These are phyloP conservation scores for Trichoderma gracile DNA, from an alignment of 2,329 filamentous ascomycete genomes.

Conservation along the genomic window DNA sequence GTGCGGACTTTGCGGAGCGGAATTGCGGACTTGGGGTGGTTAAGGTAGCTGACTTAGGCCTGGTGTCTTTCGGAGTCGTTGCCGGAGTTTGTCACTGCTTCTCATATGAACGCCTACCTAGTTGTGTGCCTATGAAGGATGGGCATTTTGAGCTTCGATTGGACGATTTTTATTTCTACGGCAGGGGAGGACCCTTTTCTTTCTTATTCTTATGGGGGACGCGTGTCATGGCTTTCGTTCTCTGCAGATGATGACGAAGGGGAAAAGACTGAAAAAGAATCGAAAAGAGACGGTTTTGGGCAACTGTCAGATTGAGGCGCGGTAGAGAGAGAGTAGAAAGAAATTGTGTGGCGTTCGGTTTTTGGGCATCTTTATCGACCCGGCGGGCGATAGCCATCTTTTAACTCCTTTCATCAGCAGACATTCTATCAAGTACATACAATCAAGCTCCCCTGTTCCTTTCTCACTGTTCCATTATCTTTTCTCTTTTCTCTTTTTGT, in stretches of 20 bases:
- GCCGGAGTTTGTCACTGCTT: neutral
- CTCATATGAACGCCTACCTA: neutral
- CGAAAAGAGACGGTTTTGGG: too few species aligned
- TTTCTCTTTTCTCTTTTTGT: neutral
- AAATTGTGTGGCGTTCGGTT: neutral
- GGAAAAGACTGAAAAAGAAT: too few species aligned
- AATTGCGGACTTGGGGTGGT: slow-evolving; percentile 31
- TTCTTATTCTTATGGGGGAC: neutral
- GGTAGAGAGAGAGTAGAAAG: neutral
- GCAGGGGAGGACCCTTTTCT: too few species aligned
- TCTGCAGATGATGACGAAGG: neutral
- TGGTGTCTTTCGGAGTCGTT: slow-evolving; percentile 1
- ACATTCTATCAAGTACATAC: neutral
- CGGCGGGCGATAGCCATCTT: slow-evolving; percentile 1
- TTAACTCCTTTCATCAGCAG: slow-evolving; percentile 16
- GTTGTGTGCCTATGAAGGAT: too few species aligned
- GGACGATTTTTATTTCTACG: neutral
- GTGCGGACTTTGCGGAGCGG: slow-evolving; percentile 34
- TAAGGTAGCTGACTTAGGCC: too few species aligned
- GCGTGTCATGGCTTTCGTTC: neutral
- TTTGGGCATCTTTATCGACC: slow-evolving; percentile 12
- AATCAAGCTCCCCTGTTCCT: neutral
- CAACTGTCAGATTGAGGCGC: neutral
- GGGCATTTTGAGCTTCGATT: neutral
- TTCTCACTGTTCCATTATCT: neutral